Evolutionary conservation across 768 basidiomycete species (phyloP).

Genomic region (Russula virescens): DNA sequence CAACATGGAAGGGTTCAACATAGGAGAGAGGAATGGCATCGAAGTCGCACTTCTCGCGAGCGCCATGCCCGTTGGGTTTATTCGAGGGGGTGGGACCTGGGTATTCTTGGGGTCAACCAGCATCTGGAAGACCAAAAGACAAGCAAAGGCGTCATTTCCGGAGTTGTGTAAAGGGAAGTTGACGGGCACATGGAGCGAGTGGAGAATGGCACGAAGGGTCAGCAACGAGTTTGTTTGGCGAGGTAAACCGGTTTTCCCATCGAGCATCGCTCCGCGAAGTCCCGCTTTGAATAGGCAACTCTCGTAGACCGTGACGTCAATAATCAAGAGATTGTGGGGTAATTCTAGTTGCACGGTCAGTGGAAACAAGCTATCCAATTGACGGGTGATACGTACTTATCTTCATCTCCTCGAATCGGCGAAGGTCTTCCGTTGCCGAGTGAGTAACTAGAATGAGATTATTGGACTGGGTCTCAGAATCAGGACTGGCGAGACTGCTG

Average conservation of each 20-base stretch:
- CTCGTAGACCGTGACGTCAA: conserved; percentile 64
- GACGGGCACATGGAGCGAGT: conserved; percentile 44
- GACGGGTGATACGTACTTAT: conserved; percentile 50
- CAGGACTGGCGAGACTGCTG: conserved; percentile 70
- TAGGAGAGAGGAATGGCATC: conserved; percentile 17
- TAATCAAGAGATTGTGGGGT: conserved; percentile 62
- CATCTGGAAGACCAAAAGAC: conserved; percentile 61
- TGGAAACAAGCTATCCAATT: conserved; percentile 4
- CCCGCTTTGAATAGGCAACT: conserved; percentile 54
- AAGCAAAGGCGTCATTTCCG: conserved; percentile 76
- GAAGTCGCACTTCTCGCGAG: conserved; percentile 6
- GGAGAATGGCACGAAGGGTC: conserved; percentile 59
- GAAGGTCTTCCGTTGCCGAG: conserved; percentile 48
- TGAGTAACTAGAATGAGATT: conserved; percentile 68
- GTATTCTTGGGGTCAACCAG: conserved; percentile 54
- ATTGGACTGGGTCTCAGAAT: conserved; percentile 67
- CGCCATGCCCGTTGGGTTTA: not conserved
- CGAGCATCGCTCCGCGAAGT: conserved; percentile 53
- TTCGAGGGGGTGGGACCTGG: conserved; percentile 25
- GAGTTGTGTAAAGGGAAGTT: conserved; percentile 56
- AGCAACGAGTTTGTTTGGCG: conserved; percentile 50
- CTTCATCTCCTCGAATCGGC: conserved; percentile 69
- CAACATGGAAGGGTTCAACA: conserved; percentile 17
- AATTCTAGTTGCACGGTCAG: conserved; percentile 42
- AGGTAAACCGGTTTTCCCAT: conserved; percentile 49